Evolutionary conservation across 2,329 filamentous ascomycete genomes (phyloP), one percentile per base, ranked within the genome.

Genomic region (Paecilomyces fulvus): DNA sequence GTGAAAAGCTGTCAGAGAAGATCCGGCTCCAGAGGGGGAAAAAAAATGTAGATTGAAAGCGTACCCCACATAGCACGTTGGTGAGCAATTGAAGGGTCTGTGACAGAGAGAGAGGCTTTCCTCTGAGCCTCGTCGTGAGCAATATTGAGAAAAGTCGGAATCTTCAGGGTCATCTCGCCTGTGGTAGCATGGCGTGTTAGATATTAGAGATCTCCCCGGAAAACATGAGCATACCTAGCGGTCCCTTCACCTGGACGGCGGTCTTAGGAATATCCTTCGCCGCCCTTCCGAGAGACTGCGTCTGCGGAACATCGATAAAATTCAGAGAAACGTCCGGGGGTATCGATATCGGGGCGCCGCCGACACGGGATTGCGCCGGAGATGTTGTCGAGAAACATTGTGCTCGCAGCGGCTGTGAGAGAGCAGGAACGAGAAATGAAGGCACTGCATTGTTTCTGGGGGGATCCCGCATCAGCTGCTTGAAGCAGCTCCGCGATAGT

Each of bases 21-120:
- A 56, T 21, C 31, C n/a, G n/a, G n/a, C 25, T 33, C 49, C 20
- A 9, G 53, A 43, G 9, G n/a, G n/a, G n/a, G n/a, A n/a, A n/a
- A n/a, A n/a, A n/a, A 60, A 30, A 37, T 10, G 25, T 20, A 31
- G 43, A 53, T 53, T 37, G 31, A 30, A 49, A 5, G 75, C 80
- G 57, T 72, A 96, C 92, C 94, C 94, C 94, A 97, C 92, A 97
- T 97, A 73, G 89, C 89, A 70, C 87, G 86, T 75, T 97, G 92
- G 60, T 89, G 80, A 75, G 86, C 86, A 54, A 84, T 73, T 17
- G 83, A 76, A 17, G 79, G 73, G 73, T 97, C 83, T 67, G 86
- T 73, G 10, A 99, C 84, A 55, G 79, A 83, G 62, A 99, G 76
- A 30, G 79, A 79, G 10, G 86, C 83, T 67, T 86, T 88, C 62